Base-by-base conservation (phyloP, 805 yeast genomes). In the Yarrowia phangngaensis region DNA sequence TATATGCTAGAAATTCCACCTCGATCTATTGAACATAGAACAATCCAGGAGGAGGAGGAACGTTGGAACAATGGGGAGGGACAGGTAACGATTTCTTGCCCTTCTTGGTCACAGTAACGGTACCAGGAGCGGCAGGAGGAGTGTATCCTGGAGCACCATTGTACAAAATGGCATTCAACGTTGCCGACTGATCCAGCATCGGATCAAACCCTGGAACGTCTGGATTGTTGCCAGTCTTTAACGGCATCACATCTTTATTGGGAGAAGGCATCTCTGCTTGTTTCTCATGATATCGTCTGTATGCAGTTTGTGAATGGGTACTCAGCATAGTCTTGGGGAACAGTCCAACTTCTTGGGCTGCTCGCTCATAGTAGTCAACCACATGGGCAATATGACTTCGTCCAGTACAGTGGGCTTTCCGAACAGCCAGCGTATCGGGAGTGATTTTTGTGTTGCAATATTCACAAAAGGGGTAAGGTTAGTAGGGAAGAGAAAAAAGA, bases 401-500 rank as follows among this genome's bases (percentile, higher is more conserved):
- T 8, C 96, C 96, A 29, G 74, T 68, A 31, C 84, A 63, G 64
- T 87, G 96, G 31, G 87, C 79, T 59, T 82, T 81, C 16, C 95
- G 67, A 49, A 87, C 95, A 66, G 92, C 82, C 57, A 78, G 70
- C n/a, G 92, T 82, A 64, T 86, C 95, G 62, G 87, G 95, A 1
- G 95, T 87, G 51, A 88, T 68, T 58, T 82, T 53, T 66, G 72
- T 78, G 60, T 79, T 79, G 62, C 95, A 87, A 62, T 86, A 87
- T 56, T 83, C 92, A 64, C 95, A 87, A 66, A 53, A 52, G 55
- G 56, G 61, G 60, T 54, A 34, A 41, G 50, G 48, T 30, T 38
- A 41, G 48, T 16, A 16, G 48, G 48, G 22, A n/a, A 14, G n/a
- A 12, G 15, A 4, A 12, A 14, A 23, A 24, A n/a, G 29, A 35